Evolutionary conservation across 176 grass and related monocot genomes (phyloP), one percentile per base, ranked within the genome.

Genomic region (Chrysopogon serrulatus): DNA sequence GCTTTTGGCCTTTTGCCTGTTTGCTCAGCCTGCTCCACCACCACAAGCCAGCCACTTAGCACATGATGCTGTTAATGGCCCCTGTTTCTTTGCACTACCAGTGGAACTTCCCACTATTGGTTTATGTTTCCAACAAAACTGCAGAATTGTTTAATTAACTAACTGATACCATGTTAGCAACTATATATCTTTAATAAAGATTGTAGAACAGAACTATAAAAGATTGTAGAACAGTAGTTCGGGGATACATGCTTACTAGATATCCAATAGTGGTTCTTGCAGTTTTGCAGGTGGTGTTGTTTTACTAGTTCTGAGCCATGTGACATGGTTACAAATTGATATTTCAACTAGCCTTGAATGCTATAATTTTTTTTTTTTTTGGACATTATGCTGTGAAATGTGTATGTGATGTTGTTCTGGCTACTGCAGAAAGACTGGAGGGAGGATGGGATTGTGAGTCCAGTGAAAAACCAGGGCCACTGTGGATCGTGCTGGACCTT

Each of bases 401-500:
- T 45, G 40, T 71, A 43, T 70, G 24, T 79, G 74, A 79, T 67
- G 15, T 54, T 74, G 15, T 74, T 74, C 18, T 18, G 37, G 37
- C 33, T 71, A 49, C 43, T 92, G 71, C 86, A 99, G 96, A 99
- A 96, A 96, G 96, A 96, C 81, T 99, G 96, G 96, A 94, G 96
- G 82, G 60, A 99, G 69, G 80, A 89, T 43, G 96, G 96, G 32
- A 99, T 99, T 32, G 89, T 99, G 18, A 99, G 96, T 87, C 93
- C 96, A 1, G 93, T 99, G 11, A 99, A 99, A 86, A 16, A 99
- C 74, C 96, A 99, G 84, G 88, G 87, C 13, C 11, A 43, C 5
- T 99, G 96, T 26, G 96, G 96, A 44, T 99, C 96, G 31, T 99
- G 96, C 88, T 99, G 96, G 96, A 99, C 96, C 47, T 98, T 98